Conservation (phyloP, 208 protist genomes). For the Porcisia hertigi region DNA sequence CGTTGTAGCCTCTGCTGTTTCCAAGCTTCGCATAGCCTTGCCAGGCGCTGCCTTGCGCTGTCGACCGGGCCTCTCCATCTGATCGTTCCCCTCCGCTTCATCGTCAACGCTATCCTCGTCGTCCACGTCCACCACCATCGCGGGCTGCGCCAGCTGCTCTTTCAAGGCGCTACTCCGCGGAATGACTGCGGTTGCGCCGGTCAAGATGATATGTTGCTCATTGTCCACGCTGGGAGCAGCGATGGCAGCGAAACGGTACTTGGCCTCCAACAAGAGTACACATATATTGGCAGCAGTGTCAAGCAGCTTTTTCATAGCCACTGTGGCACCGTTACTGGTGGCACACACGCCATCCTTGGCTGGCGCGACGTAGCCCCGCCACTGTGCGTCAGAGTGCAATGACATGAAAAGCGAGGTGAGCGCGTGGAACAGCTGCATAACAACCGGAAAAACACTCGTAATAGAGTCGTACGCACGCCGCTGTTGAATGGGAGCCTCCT, state of each 20-base stretch:
- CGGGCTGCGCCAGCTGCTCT: not conserved
- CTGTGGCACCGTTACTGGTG: not conserved
- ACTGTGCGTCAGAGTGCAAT: not conserved
- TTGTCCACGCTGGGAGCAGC: not conserved
- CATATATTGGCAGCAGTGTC: not conserved
- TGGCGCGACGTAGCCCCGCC: not conserved
- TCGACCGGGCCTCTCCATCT: not conserved
- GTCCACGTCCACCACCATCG: conserved; percentile 7
- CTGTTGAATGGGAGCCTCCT: not conserved
- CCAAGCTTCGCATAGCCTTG: not conserved
- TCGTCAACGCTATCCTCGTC: not conserved
- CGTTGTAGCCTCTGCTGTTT: not conserved
- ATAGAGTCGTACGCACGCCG: conserved; percentile 18
- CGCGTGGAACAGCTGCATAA: conserved; percentile 12
- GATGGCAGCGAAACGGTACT: conserved; percentile 6
- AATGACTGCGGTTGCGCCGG: not conserved
- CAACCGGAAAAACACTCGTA: conserved; percentile 10
- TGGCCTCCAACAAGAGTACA: not conserved
- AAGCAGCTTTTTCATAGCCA: not conserved
- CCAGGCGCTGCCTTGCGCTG: not conserved
- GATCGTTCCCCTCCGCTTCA: not conserved
- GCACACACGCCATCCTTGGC: not conserved
- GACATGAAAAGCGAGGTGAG: not conserved
- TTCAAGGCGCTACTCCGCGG: not conserved
- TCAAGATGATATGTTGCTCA: not conserved